Base-by-base conservation (phyloP, 768 basidiomycete species). In the Thelephora aurantiotincta region DNA sequence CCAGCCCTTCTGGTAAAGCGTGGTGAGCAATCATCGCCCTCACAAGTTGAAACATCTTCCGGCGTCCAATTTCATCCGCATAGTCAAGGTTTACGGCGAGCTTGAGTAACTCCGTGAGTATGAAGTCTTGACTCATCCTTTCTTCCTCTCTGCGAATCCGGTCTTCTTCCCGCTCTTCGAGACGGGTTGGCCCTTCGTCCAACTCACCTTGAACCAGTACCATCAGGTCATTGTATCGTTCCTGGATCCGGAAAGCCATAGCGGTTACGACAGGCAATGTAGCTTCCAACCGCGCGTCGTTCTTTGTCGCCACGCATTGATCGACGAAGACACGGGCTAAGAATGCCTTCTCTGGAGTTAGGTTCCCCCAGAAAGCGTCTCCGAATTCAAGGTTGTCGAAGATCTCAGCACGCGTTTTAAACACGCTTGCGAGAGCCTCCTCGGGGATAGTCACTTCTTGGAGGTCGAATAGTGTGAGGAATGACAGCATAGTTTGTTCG, bases 11-110 rank as follows among this genome's bases (percentile, higher is more conserved):
- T 0, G 92, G 88, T 1, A 97, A 71, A 0, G 62, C 58, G 12
- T 80, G 73, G 52, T 82, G 75, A 1, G 75, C 74, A 13, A 94
- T 70, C 87, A 97, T 93, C 44, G 82, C 78, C 84, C 90, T 78
- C 55, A 93, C 78, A 30, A 93, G 78, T 44, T 76, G 71, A 56
- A 85, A 86, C 82, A 92, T 91, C 63, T 84, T 85, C 50, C 90
- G 66, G 50, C 90, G 66, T 3, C 94, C 93, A 50, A 84, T 86
- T 62, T 96, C 91, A 64, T 98, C 94, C 0, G 80, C 75, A 55
- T 93, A 97, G 61, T 97, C 93, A 22, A 91, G 68, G 51, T 82
- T 75, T 2, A 83, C 71, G 0, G 87, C 86, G 26, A 94, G 65
- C 54, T 72, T 74, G 19, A 96, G 72, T 61, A 97, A 71, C 61